phyloP scores from a whole-genome alignment of 1,284 basidiomycete species.

The Naganishia sp. region DNA sequence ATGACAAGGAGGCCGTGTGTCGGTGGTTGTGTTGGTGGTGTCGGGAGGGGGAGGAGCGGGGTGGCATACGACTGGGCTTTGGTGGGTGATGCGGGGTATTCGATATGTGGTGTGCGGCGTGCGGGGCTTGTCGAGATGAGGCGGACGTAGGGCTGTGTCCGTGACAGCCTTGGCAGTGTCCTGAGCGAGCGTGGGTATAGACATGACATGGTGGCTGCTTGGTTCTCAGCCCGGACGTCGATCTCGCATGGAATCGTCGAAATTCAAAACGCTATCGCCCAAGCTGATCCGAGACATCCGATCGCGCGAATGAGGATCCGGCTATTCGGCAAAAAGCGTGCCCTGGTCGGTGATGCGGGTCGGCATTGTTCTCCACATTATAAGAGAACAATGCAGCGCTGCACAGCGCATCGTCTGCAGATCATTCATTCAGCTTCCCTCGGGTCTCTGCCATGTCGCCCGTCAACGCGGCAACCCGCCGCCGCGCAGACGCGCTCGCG shows the following conservation, averaged over 20 bases:
- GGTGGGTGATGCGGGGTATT: conserved; percentile 19
- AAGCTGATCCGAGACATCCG: background rate
- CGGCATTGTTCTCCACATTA: background rate
- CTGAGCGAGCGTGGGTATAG: too few species aligned
- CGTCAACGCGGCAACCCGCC: background rate
- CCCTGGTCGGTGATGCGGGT: background rate
- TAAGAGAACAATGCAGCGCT: background rate
- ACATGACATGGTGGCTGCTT: too few species aligned
- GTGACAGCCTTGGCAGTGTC: too few species aligned
- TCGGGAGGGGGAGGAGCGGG: conserved; percentile 15
- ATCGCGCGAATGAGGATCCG: conserved; percentile 7
- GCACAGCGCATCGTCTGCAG: too few species aligned
- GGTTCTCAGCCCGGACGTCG: too few species aligned
- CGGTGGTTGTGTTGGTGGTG: conserved; percentile 36
- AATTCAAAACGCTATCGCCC: background rate
- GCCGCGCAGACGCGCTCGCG: conserved; percentile 6
- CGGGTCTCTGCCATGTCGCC: background rate
- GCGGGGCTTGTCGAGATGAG: background rate
- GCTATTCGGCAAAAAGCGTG: background rate
- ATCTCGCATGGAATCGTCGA: background rate
- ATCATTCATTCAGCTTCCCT: background rate
- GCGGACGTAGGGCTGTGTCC: background rate
- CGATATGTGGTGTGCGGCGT: background rate
- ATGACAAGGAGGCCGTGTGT: conserved; percentile 44
- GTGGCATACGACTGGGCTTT: conserved; percentile 17